A percentile compares a stretch with the other conserved stretches of the same genome.
phyloP scores from a whole-genome alignment of 352 stramenopile species.

The Phytophthora cactorum region DNA sequence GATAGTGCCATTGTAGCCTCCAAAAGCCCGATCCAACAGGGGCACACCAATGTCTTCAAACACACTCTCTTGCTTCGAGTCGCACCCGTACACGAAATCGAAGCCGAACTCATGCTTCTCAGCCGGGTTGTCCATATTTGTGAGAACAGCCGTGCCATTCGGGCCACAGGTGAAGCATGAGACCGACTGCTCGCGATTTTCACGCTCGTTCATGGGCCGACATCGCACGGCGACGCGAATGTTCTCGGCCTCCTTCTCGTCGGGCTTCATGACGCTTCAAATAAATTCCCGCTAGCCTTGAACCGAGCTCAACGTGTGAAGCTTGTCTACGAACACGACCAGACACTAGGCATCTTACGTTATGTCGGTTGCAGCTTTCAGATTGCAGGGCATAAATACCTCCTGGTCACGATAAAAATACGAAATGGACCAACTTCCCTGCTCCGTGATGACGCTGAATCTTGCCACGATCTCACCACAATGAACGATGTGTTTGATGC shows the following conservation, averaged over 20 bases:
- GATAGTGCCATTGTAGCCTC: conserved; percentile 91
- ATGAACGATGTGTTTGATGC: conserved; percentile 59
- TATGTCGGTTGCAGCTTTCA: conserved; percentile 29
- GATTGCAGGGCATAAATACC: conserved; percentile 20
- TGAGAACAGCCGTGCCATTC: conserved; percentile 80
- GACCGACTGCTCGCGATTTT: conserved; percentile 76
- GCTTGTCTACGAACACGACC: conserved; percentile 4
- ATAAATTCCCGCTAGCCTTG: neutral
- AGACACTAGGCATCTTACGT: conserved; percentile 9
- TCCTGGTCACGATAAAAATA: conserved; percentile 33
- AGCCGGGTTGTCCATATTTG: conserved; percentile 80
- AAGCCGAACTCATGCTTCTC: conserved; percentile 90
- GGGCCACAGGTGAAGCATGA: conserved; percentile 73
- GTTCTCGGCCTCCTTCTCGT: conserved; percentile 89
- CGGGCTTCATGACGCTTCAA: conserved; percentile 71
- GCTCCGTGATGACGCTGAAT: neutral
- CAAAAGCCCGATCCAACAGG: conserved; percentile 83
- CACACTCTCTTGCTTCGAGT: conserved; percentile 75
- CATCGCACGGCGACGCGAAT: conserved; percentile 93
- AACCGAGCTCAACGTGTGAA: neutral
- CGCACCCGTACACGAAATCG: conserved; percentile 87
- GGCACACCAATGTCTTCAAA: conserved; percentile 83
- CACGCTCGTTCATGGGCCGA: conserved; percentile 91
- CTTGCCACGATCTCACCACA: neutral
- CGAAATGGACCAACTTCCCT: neutral